phyloP scores from a whole-genome alignment of 2,329 filamentous ascomycete species.

The Ophiostoma fasciatum region DNA sequence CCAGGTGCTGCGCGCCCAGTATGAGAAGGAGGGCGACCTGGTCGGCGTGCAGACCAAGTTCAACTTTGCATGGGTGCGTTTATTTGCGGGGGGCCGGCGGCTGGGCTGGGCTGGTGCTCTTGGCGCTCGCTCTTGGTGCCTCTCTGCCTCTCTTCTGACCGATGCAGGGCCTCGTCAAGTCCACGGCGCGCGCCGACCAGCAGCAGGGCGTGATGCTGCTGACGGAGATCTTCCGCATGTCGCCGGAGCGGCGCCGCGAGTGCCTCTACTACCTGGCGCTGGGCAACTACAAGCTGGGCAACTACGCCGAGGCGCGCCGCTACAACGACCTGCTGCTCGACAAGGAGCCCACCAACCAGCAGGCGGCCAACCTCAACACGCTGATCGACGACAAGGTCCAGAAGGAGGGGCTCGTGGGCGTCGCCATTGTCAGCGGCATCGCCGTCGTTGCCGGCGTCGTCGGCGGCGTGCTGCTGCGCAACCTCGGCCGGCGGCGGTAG shows the following conservation, averaged over 20 bases:
- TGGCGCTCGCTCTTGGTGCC: background rate
- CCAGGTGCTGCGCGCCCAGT: conserved; percentile 81
- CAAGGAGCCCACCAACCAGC: conserved; percentile 80
- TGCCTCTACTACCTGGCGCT: conserved; percentile 97
- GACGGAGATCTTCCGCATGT: conserved; percentile 89
- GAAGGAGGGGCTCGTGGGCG: conserved; percentile 83
- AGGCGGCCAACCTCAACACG: conserved; percentile 71
- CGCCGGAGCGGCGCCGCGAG: conserved; percentile 85
- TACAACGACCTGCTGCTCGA: conserved; percentile 91
- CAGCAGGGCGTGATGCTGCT: conserved; percentile 89
- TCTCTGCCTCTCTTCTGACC: background rate
- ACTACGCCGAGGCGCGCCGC: conserved; percentile 84
- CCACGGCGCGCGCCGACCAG: conserved; percentile 66
- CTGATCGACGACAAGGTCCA: conserved; percentile 94
- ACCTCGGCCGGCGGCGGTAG: conserved; percentile 50
- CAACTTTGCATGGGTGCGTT: conserved; percentile 91
- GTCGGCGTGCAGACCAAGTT: conserved; percentile 97
- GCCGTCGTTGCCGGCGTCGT: conserved; percentile 89
- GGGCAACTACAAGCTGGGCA: conserved; percentile 95
- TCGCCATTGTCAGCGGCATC: conserved; percentile 86
- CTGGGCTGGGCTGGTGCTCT: no score
- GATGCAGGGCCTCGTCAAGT: conserved; percentile 86
- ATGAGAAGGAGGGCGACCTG: conserved; percentile 94
- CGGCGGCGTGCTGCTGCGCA: conserved; percentile 72
- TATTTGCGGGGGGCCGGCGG: no score